phyloP scores from a whole-genome alignment of 148 eudicot species.

The Linanthus parryae region DNA sequence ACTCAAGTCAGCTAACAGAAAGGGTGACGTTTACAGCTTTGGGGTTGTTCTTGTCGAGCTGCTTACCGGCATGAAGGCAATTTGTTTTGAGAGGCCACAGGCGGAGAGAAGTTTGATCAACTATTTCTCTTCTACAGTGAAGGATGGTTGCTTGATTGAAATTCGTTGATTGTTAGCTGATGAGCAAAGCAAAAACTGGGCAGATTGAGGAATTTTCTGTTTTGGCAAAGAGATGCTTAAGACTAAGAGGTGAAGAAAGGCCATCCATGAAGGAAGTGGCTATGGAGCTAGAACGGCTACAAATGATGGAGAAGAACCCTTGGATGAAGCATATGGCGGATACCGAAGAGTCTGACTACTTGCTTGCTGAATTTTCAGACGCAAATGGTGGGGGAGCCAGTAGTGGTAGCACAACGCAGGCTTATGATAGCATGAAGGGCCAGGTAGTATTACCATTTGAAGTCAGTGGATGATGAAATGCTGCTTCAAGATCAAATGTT shows the following conservation, averaged over 20 bases:
- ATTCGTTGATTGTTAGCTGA: constrained; percentile 8
- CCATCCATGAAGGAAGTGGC: constrained; percentile 7
- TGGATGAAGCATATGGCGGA: no score
- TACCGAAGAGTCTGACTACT: no score
- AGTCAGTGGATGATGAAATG: no score
- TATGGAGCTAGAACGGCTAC: neutral
- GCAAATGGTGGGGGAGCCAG: no score
- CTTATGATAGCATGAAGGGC: no score
- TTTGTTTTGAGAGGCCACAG: neutral
- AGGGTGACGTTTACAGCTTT: constrained; percentile 11
- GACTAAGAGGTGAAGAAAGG: neutral
- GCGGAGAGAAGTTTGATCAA: constrained; percentile 5
- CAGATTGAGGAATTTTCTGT: neutral
- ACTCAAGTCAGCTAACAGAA: constrained; percentile 3
- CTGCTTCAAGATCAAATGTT: no score
- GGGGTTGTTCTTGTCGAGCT: constrained; percentile 17
- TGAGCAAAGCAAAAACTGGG: constrained; percentile 12
- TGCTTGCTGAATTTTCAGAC: no score
- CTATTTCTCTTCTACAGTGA: neutral
- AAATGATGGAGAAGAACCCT: neutral
- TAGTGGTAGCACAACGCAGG: no score
- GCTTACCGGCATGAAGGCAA: constrained; percentile 7
- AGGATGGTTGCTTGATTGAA: constrained; percentile 3
- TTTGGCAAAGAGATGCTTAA: neutral
- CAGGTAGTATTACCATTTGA: no score